These are phyloP conservation scores for Candida fluviatilis DNA, from an alignment of 805 yeast species.

Conservation along the genomic window DNA sequence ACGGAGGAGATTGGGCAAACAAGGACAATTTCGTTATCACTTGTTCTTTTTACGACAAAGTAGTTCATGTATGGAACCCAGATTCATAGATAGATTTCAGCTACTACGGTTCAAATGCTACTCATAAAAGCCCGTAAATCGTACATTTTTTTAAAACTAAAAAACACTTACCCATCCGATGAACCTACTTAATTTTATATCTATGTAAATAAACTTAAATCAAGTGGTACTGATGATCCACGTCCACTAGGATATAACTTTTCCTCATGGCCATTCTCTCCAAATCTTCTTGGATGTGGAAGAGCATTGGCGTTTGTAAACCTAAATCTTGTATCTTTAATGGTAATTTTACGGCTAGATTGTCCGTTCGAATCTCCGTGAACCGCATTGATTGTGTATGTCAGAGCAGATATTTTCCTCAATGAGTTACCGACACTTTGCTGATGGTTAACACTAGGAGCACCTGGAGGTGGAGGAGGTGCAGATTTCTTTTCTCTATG, in stretches of 20 bases:
- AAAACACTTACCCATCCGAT: too few species aligned
- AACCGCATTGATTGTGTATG: constrained; percentile 56
- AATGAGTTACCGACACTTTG: constrained; percentile 48
- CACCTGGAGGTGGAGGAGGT: constrained; percentile 30
- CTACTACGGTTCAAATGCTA: too few species aligned
- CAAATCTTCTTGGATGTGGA: constrained; percentile 84
- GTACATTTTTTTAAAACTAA: too few species aligned
- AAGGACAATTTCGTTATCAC: constrained; percentile 55
- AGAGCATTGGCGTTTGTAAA: constrained; percentile 65
- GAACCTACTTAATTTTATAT: neutral
- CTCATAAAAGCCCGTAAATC: too few species aligned
- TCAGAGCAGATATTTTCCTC: constrained; percentile 59
- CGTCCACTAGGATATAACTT: constrained; percentile 94
- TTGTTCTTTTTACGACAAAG: constrained; percentile 87
- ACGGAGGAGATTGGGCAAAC: constrained; percentile 86
- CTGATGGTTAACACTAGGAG: constrained; percentile 30
- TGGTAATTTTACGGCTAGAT: constrained; percentile 32
- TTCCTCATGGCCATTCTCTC: constrained; percentile 43
- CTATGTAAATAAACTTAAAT: constrained; percentile 37
- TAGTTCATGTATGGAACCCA: constrained; percentile 68
- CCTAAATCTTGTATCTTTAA: constrained; percentile 68
- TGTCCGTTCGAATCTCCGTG: constrained; percentile 13
- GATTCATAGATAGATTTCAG: neutral
- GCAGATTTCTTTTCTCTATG: constrained; percentile 22
- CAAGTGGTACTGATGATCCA: constrained; percentile 86